Conservation (phyloP, 805 yeast species). For the Candida pseudofarinosa region DNA sequence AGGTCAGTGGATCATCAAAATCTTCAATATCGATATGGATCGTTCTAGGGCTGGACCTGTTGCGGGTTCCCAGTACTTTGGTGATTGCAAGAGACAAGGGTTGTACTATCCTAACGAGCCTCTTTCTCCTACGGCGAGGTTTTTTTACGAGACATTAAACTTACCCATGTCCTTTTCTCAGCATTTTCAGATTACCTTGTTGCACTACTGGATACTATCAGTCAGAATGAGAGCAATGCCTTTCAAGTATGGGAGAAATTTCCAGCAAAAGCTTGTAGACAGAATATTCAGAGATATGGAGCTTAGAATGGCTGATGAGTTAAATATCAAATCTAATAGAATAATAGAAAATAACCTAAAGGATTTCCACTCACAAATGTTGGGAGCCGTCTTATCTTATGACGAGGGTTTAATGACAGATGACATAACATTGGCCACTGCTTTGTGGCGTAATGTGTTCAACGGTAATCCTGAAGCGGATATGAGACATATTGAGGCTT, state of each 20-base stretch:
- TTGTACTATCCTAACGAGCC: slow-evolving; percentile 71
- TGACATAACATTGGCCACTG: slow-evolving; percentile 73
- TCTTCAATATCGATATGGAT: slow-evolving; percentile 85
- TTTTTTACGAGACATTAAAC: slow-evolving; percentile 79
- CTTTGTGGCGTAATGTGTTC: slow-evolving; percentile 88
- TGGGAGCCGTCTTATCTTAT: slow-evolving; percentile 85
- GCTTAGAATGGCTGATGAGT: slow-evolving; percentile 75
- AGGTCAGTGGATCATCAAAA: slow-evolving; percentile 60
- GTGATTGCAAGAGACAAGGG: slow-evolving; percentile 83
- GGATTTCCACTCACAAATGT: slow-evolving; percentile 84
- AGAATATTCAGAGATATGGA: slow-evolving; percentile 89
- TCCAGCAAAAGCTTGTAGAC: slow-evolving; percentile 89
- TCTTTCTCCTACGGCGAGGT: slow-evolving; percentile 67
- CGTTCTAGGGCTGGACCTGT: slow-evolving; percentile 88
- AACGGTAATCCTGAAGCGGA: slow-evolving; percentile 80
- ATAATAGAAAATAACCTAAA: slow-evolving; percentile 82
- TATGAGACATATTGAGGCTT: slow-evolving; percentile 77
- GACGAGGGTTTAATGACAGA: slow-evolving; percentile 87
- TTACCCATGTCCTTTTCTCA: slow-evolving; percentile 88
- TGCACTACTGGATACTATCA: slow-evolving; percentile 91
- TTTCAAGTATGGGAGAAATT: slow-evolving; percentile 77
- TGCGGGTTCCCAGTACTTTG: slow-evolving; percentile 85
- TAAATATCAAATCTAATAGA: slow-evolving; percentile 77
- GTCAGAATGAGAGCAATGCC: slow-evolving; percentile 98
- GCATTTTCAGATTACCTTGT: slow-evolving; percentile 88